These are phyloP conservation scores for Sordaria brevicollis DNA, from an alignment of 495 filamentous ascomycete species.

Conservation along the genomic window DNA sequence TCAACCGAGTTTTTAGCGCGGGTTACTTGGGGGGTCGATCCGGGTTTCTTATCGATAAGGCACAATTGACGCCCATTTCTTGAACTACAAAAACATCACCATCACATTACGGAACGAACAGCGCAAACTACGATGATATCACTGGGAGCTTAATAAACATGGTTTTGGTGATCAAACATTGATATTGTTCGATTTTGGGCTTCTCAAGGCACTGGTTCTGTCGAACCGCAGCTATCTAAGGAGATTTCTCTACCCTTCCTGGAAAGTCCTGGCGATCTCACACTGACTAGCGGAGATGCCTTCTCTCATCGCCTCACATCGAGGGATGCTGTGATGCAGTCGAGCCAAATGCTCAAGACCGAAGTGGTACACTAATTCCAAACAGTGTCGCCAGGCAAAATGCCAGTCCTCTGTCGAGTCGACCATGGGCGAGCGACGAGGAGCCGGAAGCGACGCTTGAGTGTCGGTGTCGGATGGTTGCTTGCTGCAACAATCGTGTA, in stretches of 20 bases:
- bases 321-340: background rate
- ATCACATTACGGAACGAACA: background rate
- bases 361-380: background rate
- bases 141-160: background rate
- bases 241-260: background rate
- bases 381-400: background rate
- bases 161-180: background rate
- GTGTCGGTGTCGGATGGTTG: background rate
- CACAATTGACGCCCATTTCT: background rate
- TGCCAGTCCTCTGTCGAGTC: background rate
- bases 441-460: background rate
- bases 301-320: background rate
- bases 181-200: background rate
- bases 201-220: background rate
- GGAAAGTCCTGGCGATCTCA: background rate
- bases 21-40: constrained; percentile 7
- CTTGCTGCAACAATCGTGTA: background rate
- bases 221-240: background rate
- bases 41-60: constrained; percentile 28
- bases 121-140: background rate
- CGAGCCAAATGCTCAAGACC: background rate
- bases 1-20: constrained; percentile 18
- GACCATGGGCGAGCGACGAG: background rate
- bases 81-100: background rate
- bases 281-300: background rate